Base-by-base conservation (phyloP, 23 red algal species). In the Cyanidium caldarium region DNA sequence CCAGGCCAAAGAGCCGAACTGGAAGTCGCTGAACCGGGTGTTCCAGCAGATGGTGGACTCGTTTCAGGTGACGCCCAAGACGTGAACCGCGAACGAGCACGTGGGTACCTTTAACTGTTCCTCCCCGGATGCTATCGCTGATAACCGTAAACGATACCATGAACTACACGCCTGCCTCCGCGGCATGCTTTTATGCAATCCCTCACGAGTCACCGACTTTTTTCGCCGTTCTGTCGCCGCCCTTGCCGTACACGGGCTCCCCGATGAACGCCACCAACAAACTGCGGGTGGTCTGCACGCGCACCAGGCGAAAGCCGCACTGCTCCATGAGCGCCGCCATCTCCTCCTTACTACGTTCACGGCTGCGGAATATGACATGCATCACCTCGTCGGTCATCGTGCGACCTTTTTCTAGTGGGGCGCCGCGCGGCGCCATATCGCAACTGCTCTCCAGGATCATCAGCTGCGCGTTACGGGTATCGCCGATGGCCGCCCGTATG, bases 1-100 rank as follows among this genome's bases (percentile, higher is more conserved):
- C 16, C 81, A 85, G 44, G 65, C 70, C 45, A 84, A 80, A 44
- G 68, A 68, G 36, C 67, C 73, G 31, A 46, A 73, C 34, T 91
- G 51, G 51, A 28, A 5, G 3, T 14, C 31, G 10, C 31, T 28
- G 19, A 28, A 61, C 7, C 51, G n/a, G 19, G n/a, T 61, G 7
- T 61, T 61, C 23, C 19, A 28, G 21, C n/a, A 61, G 13, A 28
- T 61, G 7, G 19, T 61, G 23, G 51, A 61, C 10, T 61, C 51
- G 10, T 61, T 61, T 25, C 13, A 61, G 21, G 23, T 61, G 23
- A n/a, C n/a, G n/a, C n/a, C n/a, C n/a, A n/a, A n/a, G n/a, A n/a
- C n/a, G n/a, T n/a, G n/a, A n/a, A n/a, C n/a, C n/a, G n/a, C n/a
- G n/a, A n/a, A n/a, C n/a, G n/a, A n/a, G n/a, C n/a, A n/a, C n/a